Base-by-base conservation (phyloP, 2,329 filamentous ascomycete genomes). In the Stylonectria norvegica region DNA sequence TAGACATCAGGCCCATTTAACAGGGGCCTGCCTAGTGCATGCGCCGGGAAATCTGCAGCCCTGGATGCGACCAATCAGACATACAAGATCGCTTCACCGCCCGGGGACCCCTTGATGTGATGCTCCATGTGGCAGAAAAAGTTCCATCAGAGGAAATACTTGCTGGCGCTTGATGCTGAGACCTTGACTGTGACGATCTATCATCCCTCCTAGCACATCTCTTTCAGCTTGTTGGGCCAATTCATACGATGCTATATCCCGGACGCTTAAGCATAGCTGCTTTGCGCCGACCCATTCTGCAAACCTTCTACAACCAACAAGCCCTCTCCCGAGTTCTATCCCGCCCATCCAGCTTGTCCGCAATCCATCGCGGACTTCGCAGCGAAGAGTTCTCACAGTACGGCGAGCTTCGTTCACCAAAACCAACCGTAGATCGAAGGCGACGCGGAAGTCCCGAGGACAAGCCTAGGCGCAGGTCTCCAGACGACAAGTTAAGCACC, bases 301-400 rank as follows among this genome's bases (percentile, higher is more conserved):
- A 23, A 12, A 25, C 35, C n/a, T 20, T 50, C 22, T 20, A 34
- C 4, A 16, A 34, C 22, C 34, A 37, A 16, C 38, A 35, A 29
- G 35, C 15, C 20, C 47, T 43, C n/a, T 43, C 49, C 17, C 52
- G 48, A 17, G 29, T 52, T 4, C 38, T 46, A 12, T 47, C 51
- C 28, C 63, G 63, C 29, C 20, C 52, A 16, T 55, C 62, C 19
- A 64, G 58, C 29, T 72, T 87, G 44, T 85, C 83, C 8, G 84
- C 83, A 30, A 89, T 89, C 55, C 77, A 81, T 49, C 71, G 75
- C 32, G 85, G 85, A 11, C 70, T 88, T 39, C 78, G 81, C 31
- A 56, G 67, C 60, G 62, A 77, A 50, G 50, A 71, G 56, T 53
- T 60, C 45, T 60, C 49, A 27, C 56, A 60, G 32, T 52, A 50